Conservation (phyloP, 352 stramenopile genomes). For the Phytophthora brassicae region DNA sequence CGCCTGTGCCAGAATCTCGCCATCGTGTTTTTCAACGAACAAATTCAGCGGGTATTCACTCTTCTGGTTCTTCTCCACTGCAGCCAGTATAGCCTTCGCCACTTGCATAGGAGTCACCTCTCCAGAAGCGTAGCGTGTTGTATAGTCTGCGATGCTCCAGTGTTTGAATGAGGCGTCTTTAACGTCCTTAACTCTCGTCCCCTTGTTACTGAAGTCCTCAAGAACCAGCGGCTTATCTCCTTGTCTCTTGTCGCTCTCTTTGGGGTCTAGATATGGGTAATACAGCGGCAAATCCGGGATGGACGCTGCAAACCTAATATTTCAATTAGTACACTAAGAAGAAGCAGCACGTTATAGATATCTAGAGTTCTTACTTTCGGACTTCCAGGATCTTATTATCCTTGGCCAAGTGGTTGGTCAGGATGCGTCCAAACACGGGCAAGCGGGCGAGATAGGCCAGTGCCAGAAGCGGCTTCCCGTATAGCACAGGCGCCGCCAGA, state of each 20-base stretch:
- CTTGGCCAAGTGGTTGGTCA: slow-evolving; percentile 47
- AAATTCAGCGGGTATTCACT: slow-evolving; percentile 56
- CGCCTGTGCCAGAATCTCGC: slow-evolving; percentile 72
- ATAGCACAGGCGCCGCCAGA: slow-evolving; percentile 48
- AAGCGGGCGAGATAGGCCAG: slow-evolving; percentile 48
- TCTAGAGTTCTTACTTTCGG: slow-evolving; percentile 34
- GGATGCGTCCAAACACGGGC: slow-evolving; percentile 49
- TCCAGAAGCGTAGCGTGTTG: slow-evolving; percentile 45
- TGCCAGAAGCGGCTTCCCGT: slow-evolving; percentile 50
- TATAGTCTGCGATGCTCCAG: slow-evolving; percentile 75
- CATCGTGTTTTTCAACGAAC: slow-evolving; percentile 76
- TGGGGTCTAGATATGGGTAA: slow-evolving; percentile 71
- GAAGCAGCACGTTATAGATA: not conserved
- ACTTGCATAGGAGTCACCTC: slow-evolving; percentile 67
- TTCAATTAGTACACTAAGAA: not conserved
- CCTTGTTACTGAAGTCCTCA: slow-evolving; percentile 36
- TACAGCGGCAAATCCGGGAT: slow-evolving; percentile 78
- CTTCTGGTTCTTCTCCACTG: slow-evolving; percentile 53
- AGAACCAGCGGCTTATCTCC: slow-evolving; percentile 23
- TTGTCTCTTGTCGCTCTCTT: slow-evolving; percentile 28
- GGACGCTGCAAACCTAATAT: slow-evolving; percentile 49
- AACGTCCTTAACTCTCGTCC: slow-evolving; percentile 8
- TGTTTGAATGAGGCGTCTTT: slow-evolving; percentile 50
- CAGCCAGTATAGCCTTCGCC: slow-evolving; percentile 60
- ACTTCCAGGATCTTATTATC: slow-evolving; percentile 71